These are phyloP conservation scores for Kandelia obovata DNA, from an alignment of 345 rosid species.

Conservation along the genomic window DNA sequence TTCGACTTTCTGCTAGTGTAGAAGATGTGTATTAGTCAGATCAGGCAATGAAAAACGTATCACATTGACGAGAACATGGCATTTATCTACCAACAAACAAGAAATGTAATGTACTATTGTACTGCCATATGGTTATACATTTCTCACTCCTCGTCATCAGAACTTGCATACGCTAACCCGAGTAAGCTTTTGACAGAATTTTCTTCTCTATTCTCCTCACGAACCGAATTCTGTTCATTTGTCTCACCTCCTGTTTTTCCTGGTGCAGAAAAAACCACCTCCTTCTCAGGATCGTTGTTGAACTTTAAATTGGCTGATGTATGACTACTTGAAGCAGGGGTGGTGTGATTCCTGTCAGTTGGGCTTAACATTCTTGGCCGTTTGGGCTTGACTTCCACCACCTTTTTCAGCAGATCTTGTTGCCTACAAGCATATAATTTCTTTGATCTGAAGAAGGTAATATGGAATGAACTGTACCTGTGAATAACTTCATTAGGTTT, in stretches of 20 bases:
- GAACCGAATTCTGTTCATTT: slow-evolving; percentile 16
- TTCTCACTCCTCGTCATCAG: slow-evolving; percentile 61
- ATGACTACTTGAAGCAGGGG: slow-evolving; percentile 25
- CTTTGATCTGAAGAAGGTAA: background rate
- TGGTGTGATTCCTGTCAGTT: slow-evolving; percentile 26
- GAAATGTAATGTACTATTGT: slow-evolving; percentile 36
- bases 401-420: slow-evolving; percentile 81
- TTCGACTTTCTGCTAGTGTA: background rate
- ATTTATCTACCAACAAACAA: background rate
- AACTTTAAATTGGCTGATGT: slow-evolving; percentile 23
- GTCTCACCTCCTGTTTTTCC: slow-evolving; percentile 26
- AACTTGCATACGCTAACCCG: slow-evolving; percentile 82
- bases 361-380: slow-evolving; percentile 42
- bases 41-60: background rate
- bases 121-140: background rate
- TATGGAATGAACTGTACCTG: background rate
- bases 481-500: background rate
- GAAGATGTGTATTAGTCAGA: background rate
- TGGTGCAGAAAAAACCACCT: slow-evolving; percentile 22
- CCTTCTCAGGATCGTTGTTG: slow-evolving; percentile 27
- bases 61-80: background rate
- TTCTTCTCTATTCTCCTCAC: slow-evolving; percentile 7
- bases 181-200: slow-evolving; percentile 56
- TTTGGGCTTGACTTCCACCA: slow-evolving; percentile 85
- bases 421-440: slow-evolving; percentile 46